Base-by-base conservation (phyloP, 176 grass and related monocot species). In the Oryza rufipogon region DNA sequence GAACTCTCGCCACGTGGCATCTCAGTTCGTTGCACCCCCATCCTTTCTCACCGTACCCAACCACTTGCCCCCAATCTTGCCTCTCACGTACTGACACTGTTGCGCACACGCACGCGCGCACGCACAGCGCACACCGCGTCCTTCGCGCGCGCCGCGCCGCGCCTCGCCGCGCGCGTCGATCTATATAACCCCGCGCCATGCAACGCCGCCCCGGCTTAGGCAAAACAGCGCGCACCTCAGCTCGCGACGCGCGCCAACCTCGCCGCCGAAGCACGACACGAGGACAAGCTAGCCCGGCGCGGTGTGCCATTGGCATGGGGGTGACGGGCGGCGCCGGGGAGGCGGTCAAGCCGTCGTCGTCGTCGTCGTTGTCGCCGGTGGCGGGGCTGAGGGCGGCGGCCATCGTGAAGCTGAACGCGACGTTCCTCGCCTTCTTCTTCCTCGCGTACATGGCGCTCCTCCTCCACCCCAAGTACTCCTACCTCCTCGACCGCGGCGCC, bases 391-490 rank as follows among this genome's bases (percentile, higher is more conserved):
- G 93, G 46, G 70, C 85, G 28, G 44, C 89, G 47, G 78, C 90
- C 26, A 74, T 98, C n/a, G 83, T 95, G 26, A 93, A 85, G 89
- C 87, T 98, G 41, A 93, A 98, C 80, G 76, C 94, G 23, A 91
- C 93, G 58, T 98, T 95, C 80, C 84, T 98, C 45, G 77, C 78
- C 77, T 89, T 98, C 86, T 94, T 95, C 86, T 80, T 93, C 58
- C 45, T 92, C 33, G 81, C 91, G 14, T 98, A 98, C 85, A 75
- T 98, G 76, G 87, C 80, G n/a, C 93, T 96, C 69, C 86, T 98
- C 81, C 75, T 99, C 80, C 89, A 93, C 38, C 93, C 92, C n/a
- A 85, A 89, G 25, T 94, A 89, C 68, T 94, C 90, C 2, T 66
- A 36, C 58, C 20, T 89, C 77, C 80, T 85, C 70, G 86, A 90